phyloP scores from a whole-genome alignment of 208 protist genomes.

The Leishmania major region DNA sequence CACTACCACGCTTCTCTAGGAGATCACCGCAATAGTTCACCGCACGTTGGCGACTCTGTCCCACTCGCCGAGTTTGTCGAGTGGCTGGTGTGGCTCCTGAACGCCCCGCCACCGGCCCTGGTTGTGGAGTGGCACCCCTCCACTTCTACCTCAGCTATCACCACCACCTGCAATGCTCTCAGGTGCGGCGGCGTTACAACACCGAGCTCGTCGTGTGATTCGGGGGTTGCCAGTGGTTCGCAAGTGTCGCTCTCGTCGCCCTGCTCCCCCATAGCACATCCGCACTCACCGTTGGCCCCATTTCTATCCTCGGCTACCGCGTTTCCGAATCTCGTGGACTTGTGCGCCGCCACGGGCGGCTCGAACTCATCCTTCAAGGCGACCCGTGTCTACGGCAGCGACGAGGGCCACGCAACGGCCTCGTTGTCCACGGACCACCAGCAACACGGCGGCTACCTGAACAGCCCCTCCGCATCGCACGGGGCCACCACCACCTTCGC shows the following conservation, averaged over 20 bases:
- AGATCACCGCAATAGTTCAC: neutral
- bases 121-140: slow-evolving; percentile 62
- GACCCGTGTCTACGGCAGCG: neutral
- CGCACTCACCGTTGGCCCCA: neutral
- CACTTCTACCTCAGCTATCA: neutral
- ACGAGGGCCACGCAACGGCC: slow-evolving; percentile 4
- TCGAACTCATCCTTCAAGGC: neutral
- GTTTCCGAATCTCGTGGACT: neutral
- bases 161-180: neutral
- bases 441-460: neutral
- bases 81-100: slow-evolving; percentile 55
- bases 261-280: neutral
- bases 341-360: neutral
- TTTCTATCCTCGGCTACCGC: neutral
- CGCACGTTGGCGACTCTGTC: slow-evolving; percentile 12
- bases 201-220: neutral
- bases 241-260: neutral
- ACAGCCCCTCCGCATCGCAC: neutral
- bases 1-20: neutral
- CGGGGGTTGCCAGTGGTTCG: neutral
- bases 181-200: neutral
- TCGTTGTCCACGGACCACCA: neutral
- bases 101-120: slow-evolving; percentile 41
- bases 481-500: neutral
- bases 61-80: slow-evolving; percentile 42